Evolutionary conservation across 306 rosid genomes (phyloP).

Genomic region (Acacia melanoxylon): DNA sequence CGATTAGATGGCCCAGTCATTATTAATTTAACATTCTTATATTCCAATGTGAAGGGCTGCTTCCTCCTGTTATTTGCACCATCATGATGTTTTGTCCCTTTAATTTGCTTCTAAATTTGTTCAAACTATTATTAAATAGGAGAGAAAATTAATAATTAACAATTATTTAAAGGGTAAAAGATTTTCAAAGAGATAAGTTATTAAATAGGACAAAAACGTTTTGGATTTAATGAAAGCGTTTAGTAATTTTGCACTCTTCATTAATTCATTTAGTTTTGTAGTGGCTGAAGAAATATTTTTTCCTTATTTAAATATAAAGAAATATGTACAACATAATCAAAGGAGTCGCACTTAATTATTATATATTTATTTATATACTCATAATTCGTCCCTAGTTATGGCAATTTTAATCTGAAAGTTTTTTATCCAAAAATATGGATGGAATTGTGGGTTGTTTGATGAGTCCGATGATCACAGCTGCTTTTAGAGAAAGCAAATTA

Average conservation of each 20-base stretch:
- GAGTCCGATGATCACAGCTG: background rate
- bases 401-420: background rate
- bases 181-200: too few species aligned
- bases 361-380: background rate
- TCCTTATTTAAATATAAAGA: too few species aligned
- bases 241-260: too few species aligned
- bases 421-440: too few species aligned
- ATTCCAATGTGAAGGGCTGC: conserved; percentile 20
- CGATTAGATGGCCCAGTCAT: background rate
- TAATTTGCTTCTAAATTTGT: background rate
- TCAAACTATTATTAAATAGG: background rate
- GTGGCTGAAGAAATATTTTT: too few species aligned
- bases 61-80: conserved; percentile 1
- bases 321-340: too few species aligned
- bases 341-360: background rate
- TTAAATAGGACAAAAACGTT: too few species aligned
- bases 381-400: background rate
- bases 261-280: too few species aligned
- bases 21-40: background rate
- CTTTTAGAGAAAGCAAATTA: conserved; percentile 16
- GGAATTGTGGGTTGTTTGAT: background rate
- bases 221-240: too few species aligned
- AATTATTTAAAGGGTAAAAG: too few species aligned
- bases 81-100: conserved; percentile 27
- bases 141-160: background rate